phyloP scores from a whole-genome alignment of 2,329 filamentous ascomycete species.

The Hypoxylon sp. region DNA sequence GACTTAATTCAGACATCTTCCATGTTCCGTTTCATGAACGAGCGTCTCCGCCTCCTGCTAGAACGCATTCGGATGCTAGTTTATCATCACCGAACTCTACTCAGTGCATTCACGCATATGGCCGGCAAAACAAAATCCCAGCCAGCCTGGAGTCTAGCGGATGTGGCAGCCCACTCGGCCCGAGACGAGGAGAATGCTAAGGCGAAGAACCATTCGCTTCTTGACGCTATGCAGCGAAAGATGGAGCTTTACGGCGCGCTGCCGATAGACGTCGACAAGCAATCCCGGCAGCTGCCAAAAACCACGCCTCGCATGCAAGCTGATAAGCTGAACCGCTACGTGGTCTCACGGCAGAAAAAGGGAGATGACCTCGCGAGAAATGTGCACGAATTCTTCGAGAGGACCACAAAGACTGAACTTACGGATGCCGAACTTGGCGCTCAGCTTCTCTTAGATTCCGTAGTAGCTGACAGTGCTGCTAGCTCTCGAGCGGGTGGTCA shows the following conservation, averaged over 20 bases:
- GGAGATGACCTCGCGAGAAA: slow-evolving; percentile 46
- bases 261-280: slow-evolving; percentile 38
- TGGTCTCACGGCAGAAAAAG: slow-evolving; percentile 49
- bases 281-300: slow-evolving; percentile 9
- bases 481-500: slow-evolving; percentile 35
- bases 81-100: slow-evolving; percentile 47
- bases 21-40: slow-evolving; percentile 49
- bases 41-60: slow-evolving; percentile 44
- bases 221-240: slow-evolving; percentile 41
- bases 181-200: slow-evolving; percentile 14
- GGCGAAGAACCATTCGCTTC: slow-evolving; percentile 17
- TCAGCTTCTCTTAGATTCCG: slow-evolving; percentile 48
- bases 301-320: slow-evolving; percentile 32
- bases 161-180: neutral
- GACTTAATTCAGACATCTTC: slow-evolving; percentile 43
- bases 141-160: neutral
- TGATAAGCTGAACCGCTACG: slow-evolving; percentile 47
- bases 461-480: slow-evolving; percentile 48
- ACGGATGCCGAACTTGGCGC: slow-evolving; percentile 47
- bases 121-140: slow-evolving; percentile 8
- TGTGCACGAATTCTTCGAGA: slow-evolving; percentile 51
- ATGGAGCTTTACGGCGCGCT: slow-evolving; percentile 49
- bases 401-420: slow-evolving; percentile 45
- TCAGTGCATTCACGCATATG: slow-evolving; percentile 36
- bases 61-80: slow-evolving; percentile 42